phyloP scores from a whole-genome alignment of 1,284 basidiomycete genomes.

The Spongiforma sp. region DNA sequence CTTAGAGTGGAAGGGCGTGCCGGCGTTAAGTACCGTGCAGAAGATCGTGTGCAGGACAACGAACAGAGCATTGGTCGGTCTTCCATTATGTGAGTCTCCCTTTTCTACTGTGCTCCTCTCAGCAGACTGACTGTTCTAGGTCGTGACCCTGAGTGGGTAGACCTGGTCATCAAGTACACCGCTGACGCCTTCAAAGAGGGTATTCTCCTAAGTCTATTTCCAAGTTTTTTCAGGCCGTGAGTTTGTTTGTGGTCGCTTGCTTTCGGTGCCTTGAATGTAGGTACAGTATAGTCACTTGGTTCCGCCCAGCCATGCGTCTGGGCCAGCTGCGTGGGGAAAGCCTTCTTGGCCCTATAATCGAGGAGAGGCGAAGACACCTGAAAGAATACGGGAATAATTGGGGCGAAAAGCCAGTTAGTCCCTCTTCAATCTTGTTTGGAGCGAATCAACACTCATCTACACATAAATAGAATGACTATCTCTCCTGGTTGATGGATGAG shows the following conservation, averaged over 20 bases:
- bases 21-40: background rate
- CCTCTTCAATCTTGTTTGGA: background rate
- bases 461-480: constrained; percentile 16
- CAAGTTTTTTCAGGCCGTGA: background rate
- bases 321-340: background rate
- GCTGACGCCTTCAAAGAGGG: constrained; percentile 33
- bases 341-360: constrained; percentile 39
- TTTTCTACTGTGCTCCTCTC: background rate
- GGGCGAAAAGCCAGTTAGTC: constrained; percentile 42
- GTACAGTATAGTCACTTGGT: too few relatives aligned
- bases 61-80: background rate
- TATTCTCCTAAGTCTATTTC: background rate
- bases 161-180: background rate
- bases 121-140: background rate
- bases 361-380: constrained; percentile 38
- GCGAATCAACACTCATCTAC: background rate
- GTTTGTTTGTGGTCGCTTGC: too few relatives aligned
- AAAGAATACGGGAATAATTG: constrained; percentile 42
- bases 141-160: constrained; percentile 38
- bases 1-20: background rate
- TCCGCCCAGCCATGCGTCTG: too few relatives aligned
- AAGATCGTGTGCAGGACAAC: background rate
- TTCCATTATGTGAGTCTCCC: background rate
- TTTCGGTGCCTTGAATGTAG: too few relatives aligned
- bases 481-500: constrained; percentile 50